phyloP scores from a whole-genome alignment of 2,329 filamentous ascomycete species.

The Penicillium aurantiogriseum region DNA sequence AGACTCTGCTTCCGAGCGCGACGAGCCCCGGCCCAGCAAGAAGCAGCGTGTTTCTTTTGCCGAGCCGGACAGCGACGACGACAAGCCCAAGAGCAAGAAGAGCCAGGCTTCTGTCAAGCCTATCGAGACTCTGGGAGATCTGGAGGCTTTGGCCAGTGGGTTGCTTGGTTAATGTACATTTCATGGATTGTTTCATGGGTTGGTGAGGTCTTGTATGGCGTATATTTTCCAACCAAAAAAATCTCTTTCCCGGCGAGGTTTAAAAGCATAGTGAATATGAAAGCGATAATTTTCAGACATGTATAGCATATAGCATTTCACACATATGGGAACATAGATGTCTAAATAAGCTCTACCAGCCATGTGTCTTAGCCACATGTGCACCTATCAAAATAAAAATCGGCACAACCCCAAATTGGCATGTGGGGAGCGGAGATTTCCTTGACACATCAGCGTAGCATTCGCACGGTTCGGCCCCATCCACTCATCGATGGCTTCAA shows the following conservation, averaged over 20 bases:
- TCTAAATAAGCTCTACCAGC: background rate
- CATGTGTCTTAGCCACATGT: no score
- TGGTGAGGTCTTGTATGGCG: constrained; percentile 15
- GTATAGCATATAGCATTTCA: background rate
- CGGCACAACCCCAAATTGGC: background rate
- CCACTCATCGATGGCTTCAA: constrained; percentile 22
- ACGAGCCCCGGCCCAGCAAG: constrained; percentile 38
- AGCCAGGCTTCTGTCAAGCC: constrained; percentile 22
- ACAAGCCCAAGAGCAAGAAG: constrained; percentile 25
- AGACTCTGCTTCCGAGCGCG: constrained; percentile 24
- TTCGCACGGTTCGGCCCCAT: background rate
- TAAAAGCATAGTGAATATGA: constrained; percentile 25
- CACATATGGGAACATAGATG: background rate
- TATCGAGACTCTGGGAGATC: constrained; percentile 48
- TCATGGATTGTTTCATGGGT: constrained; percentile 9
- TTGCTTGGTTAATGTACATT: constrained; percentile 35
- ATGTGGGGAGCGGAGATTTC: background rate
- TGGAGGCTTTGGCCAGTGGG: constrained; percentile 48
- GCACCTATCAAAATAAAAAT: background rate
- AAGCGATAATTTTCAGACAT: constrained; percentile 3
- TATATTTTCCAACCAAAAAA: constrained; percentile 4
- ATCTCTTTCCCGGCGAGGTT: background rate
- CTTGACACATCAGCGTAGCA: background rate
- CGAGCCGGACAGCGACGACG: constrained; percentile 27
- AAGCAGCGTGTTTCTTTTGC: constrained; percentile 43